Percentiles rank a stretch among this genome's conserved stretches.
phyloP scores from a whole-genome alignment of 495 filamentous ascomycete species.

The Penicillium fimorum region DNA sequence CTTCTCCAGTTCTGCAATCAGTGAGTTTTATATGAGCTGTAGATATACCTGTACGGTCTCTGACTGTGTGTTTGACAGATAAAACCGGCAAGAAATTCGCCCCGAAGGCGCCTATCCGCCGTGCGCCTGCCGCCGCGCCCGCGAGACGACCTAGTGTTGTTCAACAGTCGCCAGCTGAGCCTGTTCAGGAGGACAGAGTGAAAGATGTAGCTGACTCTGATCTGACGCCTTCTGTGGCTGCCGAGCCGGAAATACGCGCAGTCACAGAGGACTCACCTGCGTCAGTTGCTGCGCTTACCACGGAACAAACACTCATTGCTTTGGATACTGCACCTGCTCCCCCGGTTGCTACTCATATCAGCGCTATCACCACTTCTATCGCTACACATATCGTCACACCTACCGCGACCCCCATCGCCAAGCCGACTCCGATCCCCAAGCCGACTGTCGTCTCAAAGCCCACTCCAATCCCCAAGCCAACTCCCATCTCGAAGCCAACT shows the following conservation, averaged over 20 bases:
- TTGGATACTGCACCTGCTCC: conserved; percentile 23
- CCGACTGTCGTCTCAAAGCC: background rate
- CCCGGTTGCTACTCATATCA: conserved; percentile 28
- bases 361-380: background rate
- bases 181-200: conserved; percentile 15
- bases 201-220: conserved; percentile 25
- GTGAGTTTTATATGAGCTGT: conserved; percentile 33
- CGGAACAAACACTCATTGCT: conserved; percentile 16
- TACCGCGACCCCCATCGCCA: conserved; percentile 10
- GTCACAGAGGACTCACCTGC: conserved; percentile 15
- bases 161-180: conserved; percentile 35
- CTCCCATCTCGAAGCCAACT: background rate
- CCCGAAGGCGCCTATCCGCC: conserved; percentile 51
- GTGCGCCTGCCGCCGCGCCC: conserved; percentile 35
- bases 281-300: conserved; percentile 9
- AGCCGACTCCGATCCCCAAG: conserved; percentile 9
- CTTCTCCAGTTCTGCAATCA: conserved; percentile 58
- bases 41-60: background rate
- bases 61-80: conserved; percentile 31
- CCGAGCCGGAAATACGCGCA: conserved; percentile 20
- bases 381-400: background rate
- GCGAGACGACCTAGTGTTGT: conserved; percentile 42
- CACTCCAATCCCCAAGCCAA: background rate
- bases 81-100: conserved; percentile 58
- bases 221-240: conserved; percentile 19